A percentile compares a stretch with the other conserved stretches of the same genome.
These are phyloP conservation scores for Ogataea siamensis DNA, from an alignment of 805 yeast genomes.

Conservation along the genomic window DNA sequence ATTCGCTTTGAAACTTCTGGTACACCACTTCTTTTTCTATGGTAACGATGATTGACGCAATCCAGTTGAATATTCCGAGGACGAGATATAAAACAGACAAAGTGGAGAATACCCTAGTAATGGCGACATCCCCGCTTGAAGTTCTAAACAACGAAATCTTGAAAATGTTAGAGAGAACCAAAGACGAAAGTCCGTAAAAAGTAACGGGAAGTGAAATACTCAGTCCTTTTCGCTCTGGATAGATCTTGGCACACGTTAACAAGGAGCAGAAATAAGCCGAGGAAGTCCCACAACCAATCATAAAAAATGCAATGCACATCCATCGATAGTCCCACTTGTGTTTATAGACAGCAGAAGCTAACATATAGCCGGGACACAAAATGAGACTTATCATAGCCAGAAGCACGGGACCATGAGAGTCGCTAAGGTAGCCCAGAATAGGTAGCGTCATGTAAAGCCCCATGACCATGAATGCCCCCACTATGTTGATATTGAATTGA, in stretches of 20 bases:
- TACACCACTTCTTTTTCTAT: constrained; percentile 50
- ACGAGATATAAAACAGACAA: constrained; percentile 53
- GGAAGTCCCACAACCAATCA: constrained; percentile 72
- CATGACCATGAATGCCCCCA: constrained; percentile 69
- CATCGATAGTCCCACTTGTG: constrained; percentile 30
- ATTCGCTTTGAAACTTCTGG: constrained; percentile 25
- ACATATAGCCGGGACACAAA: constrained; percentile 67
- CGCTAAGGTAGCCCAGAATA: constrained; percentile 75
- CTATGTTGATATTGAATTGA: constrained; percentile 63
- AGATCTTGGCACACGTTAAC: constrained; percentile 82
- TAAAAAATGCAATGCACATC: constrained; percentile 50
- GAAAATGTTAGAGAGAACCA: constrained; percentile 66
- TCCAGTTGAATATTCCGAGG: constrained; percentile 59
- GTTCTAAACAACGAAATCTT: constrained; percentile 39
- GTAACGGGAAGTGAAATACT: constrained; percentile 89
- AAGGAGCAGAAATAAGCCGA: constrained; percentile 68
- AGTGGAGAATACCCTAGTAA: constrained; percentile 50
- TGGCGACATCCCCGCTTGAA: constrained; percentile 36
- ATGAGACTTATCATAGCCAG: constrained; percentile 59
- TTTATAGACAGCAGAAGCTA: constrained; percentile 41
- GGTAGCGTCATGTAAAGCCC: constrained; percentile 90
- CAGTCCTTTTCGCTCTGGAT: constrained; percentile 70
- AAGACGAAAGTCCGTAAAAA: constrained; percentile 78
- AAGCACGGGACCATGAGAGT: constrained; percentile 78
- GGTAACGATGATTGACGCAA: constrained; percentile 62